A percentile compares a stretch with the other conserved stretches of the same genome.
Conservation (phyloP, 2,329 filamentous ascomycete species). For the Fusarium nanum region DNA sequence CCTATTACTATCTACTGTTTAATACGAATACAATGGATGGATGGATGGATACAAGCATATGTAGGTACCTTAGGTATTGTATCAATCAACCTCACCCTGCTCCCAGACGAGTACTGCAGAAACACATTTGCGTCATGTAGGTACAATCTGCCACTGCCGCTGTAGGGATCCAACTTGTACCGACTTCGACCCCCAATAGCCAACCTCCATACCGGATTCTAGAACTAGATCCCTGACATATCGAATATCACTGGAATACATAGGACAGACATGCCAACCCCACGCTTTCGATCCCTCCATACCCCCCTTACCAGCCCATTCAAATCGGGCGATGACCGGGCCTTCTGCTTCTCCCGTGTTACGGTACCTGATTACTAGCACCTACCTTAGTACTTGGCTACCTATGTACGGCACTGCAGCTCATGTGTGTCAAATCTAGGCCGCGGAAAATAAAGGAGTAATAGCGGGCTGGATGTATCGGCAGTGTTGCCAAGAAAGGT, state of each 20-base stretch:
- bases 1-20: background rate
- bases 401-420: background rate
- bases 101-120: background rate
- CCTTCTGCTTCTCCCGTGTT: background rate
- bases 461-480: constrained; percentile 9
- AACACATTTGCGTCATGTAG: constrained; percentile 11
- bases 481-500: constrained; percentile 10
- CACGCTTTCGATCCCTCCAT: constrained; percentile 21
- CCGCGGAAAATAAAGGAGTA: constrained; percentile 20
- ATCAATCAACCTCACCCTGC: background rate
- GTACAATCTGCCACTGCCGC: background rate
- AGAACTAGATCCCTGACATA: constrained; percentile 16
- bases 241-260: constrained; percentile 8
- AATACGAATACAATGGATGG: background rate
- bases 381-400: too few species aligned
- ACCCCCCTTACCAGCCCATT: background rate
- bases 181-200: background rate
- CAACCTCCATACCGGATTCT: constrained; percentile 5
- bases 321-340: constrained; percentile 4
- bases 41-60: background rate
- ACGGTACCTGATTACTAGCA: background rate
- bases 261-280: constrained; percentile 20
- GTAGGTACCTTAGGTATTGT: background rate
- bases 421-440: constrained; percentile 1
- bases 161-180: background rate